Evolutionary conservation across 805 yeast species (phyloP).

Genomic region (Kuraishia capsulata): DNA sequence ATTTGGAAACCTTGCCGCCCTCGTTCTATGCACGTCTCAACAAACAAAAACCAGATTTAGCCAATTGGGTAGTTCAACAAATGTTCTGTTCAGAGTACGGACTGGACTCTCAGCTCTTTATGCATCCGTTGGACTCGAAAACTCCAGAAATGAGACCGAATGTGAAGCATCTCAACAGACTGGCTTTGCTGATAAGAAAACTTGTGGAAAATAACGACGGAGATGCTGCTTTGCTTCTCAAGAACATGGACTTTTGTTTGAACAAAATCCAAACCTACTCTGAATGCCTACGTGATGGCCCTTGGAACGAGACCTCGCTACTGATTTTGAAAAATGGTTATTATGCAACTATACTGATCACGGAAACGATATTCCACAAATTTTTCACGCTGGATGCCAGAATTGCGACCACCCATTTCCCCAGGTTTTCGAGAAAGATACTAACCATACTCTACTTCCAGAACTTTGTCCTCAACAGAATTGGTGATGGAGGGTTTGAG

Average conservation of each 20-base stretch:
- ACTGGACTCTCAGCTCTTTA: neutral
- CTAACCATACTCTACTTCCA: slow-evolving; percentile 32
- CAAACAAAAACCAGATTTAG: neutral
- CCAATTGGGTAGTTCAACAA: neutral
- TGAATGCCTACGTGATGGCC: slow-evolving; percentile 6
- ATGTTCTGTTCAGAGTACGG: slow-evolving; percentile 2
- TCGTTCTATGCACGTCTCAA: neutral
- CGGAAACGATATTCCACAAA: slow-evolving; percentile 27
- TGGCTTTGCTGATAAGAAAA: slow-evolving; percentile 30
- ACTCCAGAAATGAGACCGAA: slow-evolving; percentile 23
- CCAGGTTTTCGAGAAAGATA: slow-evolving; percentile 18
- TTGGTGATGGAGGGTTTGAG: slow-evolving; percentile 60
- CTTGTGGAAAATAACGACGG: slow-evolving; percentile 10
- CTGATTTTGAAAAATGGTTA: slow-evolving; percentile 27
- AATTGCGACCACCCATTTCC: slow-evolving; percentile 5
- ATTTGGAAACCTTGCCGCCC: neutral
- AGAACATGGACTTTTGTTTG: slow-evolving; percentile 12
- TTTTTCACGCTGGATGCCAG: slow-evolving; percentile 4
- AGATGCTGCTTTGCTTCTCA: slow-evolving; percentile 4
- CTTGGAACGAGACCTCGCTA: neutral
- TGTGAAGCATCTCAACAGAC: slow-evolving; percentile 35
- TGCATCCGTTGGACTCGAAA: neutral
- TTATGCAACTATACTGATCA: slow-evolving; percentile 38
- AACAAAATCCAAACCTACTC: slow-evolving; percentile 23
- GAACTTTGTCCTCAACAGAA: slow-evolving; percentile 38